Percentiles rank a stretch among this genome's conserved stretches.
phyloP scores from a whole-genome alignment of 1,139 yeast genomes.

The Sugiyamaella novakii region DNA sequence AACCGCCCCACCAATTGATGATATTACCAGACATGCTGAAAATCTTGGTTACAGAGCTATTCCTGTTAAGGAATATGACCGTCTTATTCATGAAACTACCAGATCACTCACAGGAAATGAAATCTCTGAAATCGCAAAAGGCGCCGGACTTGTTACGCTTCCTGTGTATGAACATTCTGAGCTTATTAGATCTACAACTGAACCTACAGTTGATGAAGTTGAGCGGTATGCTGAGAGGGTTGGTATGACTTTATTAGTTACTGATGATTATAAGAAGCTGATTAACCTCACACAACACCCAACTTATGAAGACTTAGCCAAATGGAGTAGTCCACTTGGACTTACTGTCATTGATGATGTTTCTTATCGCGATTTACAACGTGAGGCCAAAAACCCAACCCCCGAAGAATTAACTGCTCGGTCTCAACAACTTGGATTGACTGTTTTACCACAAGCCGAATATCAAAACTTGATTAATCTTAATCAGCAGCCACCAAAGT shows the following conservation, averaged over 20 bases:
- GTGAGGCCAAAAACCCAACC: conserved; percentile 34
- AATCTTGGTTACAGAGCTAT: conserved; percentile 31
- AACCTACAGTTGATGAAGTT: conserved; percentile 39
- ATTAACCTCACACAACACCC: conserved; percentile 25
- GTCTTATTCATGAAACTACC: conserved; percentile 22
- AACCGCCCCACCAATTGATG: conserved; percentile 31
- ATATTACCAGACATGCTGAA: conserved; percentile 34
- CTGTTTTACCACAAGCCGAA: conserved; percentile 17
- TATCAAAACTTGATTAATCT: conserved; percentile 25
- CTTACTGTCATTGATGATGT: conserved; percentile 32
- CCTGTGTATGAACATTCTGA: conserved; percentile 33
- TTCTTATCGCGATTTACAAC: conserved; percentile 29
- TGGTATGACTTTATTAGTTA: conserved; percentile 38
- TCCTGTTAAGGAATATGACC: conserved; percentile 22
- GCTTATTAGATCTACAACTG: conserved; percentile 27
- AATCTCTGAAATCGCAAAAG: conserved; percentile 28
- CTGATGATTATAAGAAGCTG: conserved; percentile 23
- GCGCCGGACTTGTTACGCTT: conserved; percentile 29
- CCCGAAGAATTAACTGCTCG: conserved; percentile 32
- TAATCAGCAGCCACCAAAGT: conserved; percentile 44
- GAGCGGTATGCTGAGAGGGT: conserved; percentile 41
- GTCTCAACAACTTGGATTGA: conserved; percentile 32
- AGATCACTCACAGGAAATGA: conserved; percentile 27
- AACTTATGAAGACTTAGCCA: conserved; percentile 25
- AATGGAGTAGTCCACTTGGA: conserved; percentile 29